These are phyloP conservation scores for Exophiala mesophila DNA, from an alignment of 2,329 filamentous ascomycete genomes.

Conservation along the genomic window DNA sequence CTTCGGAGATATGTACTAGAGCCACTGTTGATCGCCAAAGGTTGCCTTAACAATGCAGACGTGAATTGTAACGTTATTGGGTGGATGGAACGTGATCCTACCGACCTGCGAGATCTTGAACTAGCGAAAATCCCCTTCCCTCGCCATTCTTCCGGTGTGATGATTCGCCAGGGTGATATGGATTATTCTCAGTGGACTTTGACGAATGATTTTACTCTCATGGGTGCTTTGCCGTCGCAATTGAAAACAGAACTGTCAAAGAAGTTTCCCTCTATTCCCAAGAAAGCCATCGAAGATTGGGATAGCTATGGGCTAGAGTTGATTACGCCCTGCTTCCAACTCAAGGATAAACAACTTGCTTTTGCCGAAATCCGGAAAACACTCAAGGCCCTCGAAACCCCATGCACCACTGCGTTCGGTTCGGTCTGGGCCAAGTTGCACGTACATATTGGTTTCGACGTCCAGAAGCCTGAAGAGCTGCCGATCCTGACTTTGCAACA, in stretches of 20 bases:
- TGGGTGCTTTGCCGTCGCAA: constrained; percentile 14
- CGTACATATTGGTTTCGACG: constrained; percentile 23
- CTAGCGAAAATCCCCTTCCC: constrained; percentile 7
- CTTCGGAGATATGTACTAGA: constrained; percentile 19
- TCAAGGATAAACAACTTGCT: constrained; percentile 9
- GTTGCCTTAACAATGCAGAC: constrained; percentile 3
- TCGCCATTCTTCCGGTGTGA: neutral
- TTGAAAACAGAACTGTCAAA: constrained; percentile 4
- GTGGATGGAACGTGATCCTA: constrained; percentile 8
- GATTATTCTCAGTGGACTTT: constrained; percentile 23
- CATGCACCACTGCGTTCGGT: constrained; percentile 7
- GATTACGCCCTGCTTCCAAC: constrained; percentile 13
- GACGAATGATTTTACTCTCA: constrained; percentile 21
- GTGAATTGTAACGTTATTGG: constrained; percentile 16
- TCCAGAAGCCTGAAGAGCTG: constrained; percentile 11
- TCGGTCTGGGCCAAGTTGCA: constrained; percentile 21
- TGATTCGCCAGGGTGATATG: constrained; percentile 11
- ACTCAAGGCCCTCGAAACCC: constrained; percentile 6
- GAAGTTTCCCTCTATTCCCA: neutral
- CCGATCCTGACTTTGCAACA: constrained; percentile 18
- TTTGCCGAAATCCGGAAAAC: constrained; percentile 12
- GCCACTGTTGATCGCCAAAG: constrained; percentile 16
- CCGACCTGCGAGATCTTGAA: neutral
- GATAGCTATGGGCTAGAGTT: constrained; percentile 19
- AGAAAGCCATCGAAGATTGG: constrained; percentile 3